Percentiles rank a stretch among this genome's conserved stretches.
Evolutionary conservation across 495 filamentous ascomycete species (phyloP).

Genomic region (Elaphomyces granulatus): DNA sequence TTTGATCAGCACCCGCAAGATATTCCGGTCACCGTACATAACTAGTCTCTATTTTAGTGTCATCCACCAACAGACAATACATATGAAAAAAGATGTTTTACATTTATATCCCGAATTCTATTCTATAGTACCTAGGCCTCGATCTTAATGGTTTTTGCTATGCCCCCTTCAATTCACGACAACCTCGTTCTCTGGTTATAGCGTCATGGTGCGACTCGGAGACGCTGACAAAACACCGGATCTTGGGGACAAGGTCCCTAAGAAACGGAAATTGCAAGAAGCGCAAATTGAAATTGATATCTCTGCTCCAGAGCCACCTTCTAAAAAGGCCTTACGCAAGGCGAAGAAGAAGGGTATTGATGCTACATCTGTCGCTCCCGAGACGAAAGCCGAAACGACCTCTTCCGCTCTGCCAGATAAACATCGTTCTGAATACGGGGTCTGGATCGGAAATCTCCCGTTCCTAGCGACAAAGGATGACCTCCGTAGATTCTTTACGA

Average conservation of each 20-base stretch:
- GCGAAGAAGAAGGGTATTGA: conserved; percentile 55
- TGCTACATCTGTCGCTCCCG: conserved; percentile 16
- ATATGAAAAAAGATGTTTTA: too few species aligned
- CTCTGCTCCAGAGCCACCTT: conserved; percentile 72
- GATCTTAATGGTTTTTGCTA: too few species aligned
- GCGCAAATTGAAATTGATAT: conserved; percentile 70
- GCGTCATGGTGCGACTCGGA: too few species aligned
- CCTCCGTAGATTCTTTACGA: conserved; percentile 61
- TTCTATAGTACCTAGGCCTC: too few species aligned
- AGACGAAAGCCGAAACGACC: conserved; percentile 19
- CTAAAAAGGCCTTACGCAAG: conserved; percentile 74
- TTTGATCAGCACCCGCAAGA: too few species aligned
- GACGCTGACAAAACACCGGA: conserved; percentile 26
- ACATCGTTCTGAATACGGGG: conserved; percentile 61
- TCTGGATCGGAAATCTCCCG: conserved; percentile 92
- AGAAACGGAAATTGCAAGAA: conserved; percentile 57
- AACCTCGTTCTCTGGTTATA: too few species aligned
- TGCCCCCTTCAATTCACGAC: too few species aligned
- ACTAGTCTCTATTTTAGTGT: too few species aligned
- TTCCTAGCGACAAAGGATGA: conserved; percentile 62
- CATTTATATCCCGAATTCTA: too few species aligned
- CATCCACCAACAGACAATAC: too few species aligned
- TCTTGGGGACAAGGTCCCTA: conserved; percentile 24
- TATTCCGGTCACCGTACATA: too few species aligned
- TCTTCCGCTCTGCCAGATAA: conserved; percentile 2